Percentiles rank a stretch among this genome's conserved stretches.
Evolutionary conservation across 495 filamentous ascomycete genomes (phyloP).

Genomic region (Podospora fimiseda): DNA sequence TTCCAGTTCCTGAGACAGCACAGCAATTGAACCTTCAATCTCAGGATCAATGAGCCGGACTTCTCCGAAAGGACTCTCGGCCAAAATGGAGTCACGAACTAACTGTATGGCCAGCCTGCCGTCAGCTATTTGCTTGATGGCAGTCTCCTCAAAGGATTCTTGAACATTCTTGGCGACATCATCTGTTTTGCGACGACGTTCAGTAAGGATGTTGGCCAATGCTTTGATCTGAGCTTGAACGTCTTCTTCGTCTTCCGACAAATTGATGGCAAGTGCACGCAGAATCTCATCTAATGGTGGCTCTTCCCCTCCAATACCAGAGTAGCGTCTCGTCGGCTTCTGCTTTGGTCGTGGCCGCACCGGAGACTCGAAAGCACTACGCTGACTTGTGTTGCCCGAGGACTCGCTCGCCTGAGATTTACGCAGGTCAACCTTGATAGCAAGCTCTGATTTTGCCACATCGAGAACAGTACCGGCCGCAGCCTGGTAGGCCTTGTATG

Average conservation of each 20-base stretch:
- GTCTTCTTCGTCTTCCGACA: constrained; percentile 18
- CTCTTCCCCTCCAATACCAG: constrained; percentile 23
- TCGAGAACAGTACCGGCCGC: constrained; percentile 23
- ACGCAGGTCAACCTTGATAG: constrained; percentile 3
- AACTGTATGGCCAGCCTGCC: constrained; percentile 34
- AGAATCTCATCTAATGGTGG: constrained; percentile 28
- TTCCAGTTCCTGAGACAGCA: constrained; percentile 32
- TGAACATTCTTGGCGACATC: constrained; percentile 34
- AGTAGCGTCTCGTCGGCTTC: constrained; percentile 21
- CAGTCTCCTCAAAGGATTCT: constrained; percentile 29
- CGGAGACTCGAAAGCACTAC: constrained; percentile 16
- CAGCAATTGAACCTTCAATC: constrained; percentile 29
- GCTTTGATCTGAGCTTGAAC: constrained; percentile 10
- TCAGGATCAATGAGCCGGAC: constrained; percentile 37
- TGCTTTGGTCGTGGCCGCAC: constrained; percentile 20
- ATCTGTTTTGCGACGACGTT: constrained; percentile 27
- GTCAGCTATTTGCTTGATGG: constrained; percentile 33
- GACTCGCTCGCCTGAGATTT: constrained; percentile 1
- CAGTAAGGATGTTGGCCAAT: constrained; percentile 21
- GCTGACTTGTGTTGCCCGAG: background rate
- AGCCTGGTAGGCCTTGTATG: constrained; percentile 26
- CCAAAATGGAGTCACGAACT: constrained; percentile 36
- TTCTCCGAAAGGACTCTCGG: constrained; percentile 34
- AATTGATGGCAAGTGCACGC: constrained; percentile 24
- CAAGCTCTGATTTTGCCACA: constrained; percentile 21